phyloP scores from a whole-genome alignment of 2,329 filamentous ascomycete genomes.

The Aspergillus sp. region DNA sequence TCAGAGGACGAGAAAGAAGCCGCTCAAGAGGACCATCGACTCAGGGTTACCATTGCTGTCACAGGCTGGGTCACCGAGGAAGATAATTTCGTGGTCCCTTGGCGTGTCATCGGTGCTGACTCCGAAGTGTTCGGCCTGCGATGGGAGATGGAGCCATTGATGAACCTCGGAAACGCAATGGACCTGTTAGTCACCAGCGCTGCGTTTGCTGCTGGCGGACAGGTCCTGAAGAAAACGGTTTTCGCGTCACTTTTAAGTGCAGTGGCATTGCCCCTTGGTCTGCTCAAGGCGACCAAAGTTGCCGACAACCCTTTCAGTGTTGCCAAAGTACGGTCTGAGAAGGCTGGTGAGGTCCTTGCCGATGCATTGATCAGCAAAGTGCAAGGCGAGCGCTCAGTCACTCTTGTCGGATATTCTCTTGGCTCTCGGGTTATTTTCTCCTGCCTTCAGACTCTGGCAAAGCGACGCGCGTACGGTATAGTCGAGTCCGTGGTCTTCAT shows the following conservation, averaged over 20 bases:
- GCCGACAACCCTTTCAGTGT: conserved; percentile 82
- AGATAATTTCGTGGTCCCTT: conserved; percentile 72
- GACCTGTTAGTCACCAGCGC: conserved; percentile 74
- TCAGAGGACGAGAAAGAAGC: conserved; percentile 44
- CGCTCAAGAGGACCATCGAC: conserved; percentile 57
- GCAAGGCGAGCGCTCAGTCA: conserved; percentile 79
- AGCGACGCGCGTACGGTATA: conserved; percentile 77
- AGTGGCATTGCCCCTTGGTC: conserved; percentile 67
- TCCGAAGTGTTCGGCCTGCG: conserved; percentile 79
- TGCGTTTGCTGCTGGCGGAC: conserved; percentile 75
- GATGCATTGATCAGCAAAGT: conserved; percentile 79
- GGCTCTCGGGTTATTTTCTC: conserved; percentile 80
- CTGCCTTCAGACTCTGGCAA: conserved; percentile 73
- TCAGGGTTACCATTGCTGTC: conserved; percentile 80
- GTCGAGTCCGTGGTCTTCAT: conserved; percentile 82
- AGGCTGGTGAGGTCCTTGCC: conserved; percentile 75
- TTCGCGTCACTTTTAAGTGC: conserved; percentile 64
- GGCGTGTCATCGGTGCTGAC: conserved; percentile 71
- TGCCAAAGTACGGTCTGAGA: conserved; percentile 73
- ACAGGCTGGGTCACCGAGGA: conserved; percentile 76
- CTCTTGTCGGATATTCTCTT: conserved; percentile 76
- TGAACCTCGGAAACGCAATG: conserved; percentile 75
- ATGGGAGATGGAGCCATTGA: conserved; percentile 77
- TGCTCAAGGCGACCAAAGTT: conserved; percentile 65
- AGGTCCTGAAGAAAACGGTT: conserved; percentile 72